phyloP scores from a whole-genome alignment of 768 basidiomycete genomes.

The Cystofilobasidium ferigula region DNA sequence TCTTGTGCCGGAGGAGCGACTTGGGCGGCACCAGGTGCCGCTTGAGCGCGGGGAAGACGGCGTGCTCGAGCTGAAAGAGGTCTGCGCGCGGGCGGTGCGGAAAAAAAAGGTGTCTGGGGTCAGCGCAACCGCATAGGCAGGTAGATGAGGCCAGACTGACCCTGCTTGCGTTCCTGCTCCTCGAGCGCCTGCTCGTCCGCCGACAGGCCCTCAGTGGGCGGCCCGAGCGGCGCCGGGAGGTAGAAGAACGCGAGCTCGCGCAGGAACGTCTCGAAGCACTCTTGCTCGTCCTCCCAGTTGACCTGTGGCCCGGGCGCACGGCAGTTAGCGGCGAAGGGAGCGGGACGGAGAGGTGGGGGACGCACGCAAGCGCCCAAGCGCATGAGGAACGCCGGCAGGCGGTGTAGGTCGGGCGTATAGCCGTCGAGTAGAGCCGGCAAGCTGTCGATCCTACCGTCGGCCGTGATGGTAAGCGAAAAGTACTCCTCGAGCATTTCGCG shows the following conservation, averaged over 20 bases:
- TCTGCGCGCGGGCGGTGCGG: not conserved
- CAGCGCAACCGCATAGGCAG: not conserved
- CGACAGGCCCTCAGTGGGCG: slow-evolving; percentile 2
- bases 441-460: slow-evolving; percentile 56
- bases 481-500: slow-evolving; percentile 86
- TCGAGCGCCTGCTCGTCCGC: slow-evolving; percentile 42
- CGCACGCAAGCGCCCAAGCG: slow-evolving; percentile 78
- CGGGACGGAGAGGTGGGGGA: not conserved
- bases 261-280: slow-evolving; percentile 75
- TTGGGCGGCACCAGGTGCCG: slow-evolving; percentile 60
- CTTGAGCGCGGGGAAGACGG: slow-evolving; percentile 75
- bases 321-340: not conserved
- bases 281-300: slow-evolving; percentile 71
- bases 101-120: too few relatives aligned
- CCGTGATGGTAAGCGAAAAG: slow-evolving; percentile 60
- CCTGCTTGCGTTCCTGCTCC: slow-evolving; percentile 11
- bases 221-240: slow-evolving; percentile 47
- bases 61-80: slow-evolving; percentile 77
- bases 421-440: slow-evolving; percentile 74
- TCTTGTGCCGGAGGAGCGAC: slow-evolving; percentile 52
- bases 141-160: not conserved
- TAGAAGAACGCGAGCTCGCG: slow-evolving; percentile 89
- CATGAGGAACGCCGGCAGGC: slow-evolving; percentile 79
- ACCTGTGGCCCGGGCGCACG: slow-evolving; percentile 46
- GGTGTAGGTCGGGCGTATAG: slow-evolving; percentile 82